Evolutionary conservation across 106 monocot species (phyloP), one percentile per base, ranked within the genome.

Genomic region (Platanthera zijinensis): DNA sequence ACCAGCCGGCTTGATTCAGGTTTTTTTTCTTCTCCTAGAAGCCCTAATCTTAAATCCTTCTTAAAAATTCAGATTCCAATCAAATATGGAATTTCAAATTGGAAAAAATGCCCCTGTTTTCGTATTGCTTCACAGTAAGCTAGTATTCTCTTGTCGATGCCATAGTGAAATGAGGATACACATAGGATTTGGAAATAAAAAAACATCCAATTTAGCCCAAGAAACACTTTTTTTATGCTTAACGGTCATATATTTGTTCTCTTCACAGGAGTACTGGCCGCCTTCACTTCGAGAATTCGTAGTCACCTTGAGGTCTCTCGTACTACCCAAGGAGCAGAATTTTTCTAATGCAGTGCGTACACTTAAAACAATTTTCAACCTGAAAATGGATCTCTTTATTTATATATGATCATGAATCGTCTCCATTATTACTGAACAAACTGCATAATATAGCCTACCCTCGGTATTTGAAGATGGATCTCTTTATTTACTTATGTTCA

Each of bases 221-320:
- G 30, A 66, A 5, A 66, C 30, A 66, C 6, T 28, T 59, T 59
- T 66, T 66, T 66, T 19, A 25, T 63, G 21, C 19, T 63, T 63
- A 63, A 28, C 63, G 8, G 63, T 63, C 1, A 10, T 63, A 63
- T 66, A 28, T 66, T 66, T 12, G 66, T 12, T 48, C 17, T 25
- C 57, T 5, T 69, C 11, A 25, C 73, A 97, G 96, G 89, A 86
- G 3, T 77, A 92, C 28, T 99, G 94, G 97, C 94, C 97, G 8
- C 45, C 57, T 64, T 89, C 97, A 22, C 88, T 99, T 48, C 77
- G 83, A 74, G 82, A 88, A 50, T 99, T 94, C 79, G 45, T 92
- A 72, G 64, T 50, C n/a, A 85, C 74, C 9, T 52, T 92, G 74
- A 87, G 73, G 63, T 91, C 82, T 11, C 86, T 99, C 22, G 79